phyloP scores from a whole-genome alignment of 371 early-diverging fungal genomes.

The Apophysomyces elegans region DNA sequence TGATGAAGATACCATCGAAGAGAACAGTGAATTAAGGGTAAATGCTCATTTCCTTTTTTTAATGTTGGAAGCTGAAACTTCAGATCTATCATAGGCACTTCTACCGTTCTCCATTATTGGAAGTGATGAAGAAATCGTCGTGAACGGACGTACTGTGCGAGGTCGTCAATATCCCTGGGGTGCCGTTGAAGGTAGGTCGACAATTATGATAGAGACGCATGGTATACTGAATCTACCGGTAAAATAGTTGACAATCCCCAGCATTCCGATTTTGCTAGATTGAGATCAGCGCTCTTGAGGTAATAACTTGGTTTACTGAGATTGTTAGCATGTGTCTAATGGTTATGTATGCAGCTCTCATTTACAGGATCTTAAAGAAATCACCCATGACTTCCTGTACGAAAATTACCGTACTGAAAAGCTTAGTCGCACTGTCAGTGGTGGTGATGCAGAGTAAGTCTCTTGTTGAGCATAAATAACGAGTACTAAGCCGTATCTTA shows the following conservation, averaged over 20 bases:
- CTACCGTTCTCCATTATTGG: conserved; percentile 98
- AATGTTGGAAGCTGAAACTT: background rate
- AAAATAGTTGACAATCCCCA: conserved; percentile 75
- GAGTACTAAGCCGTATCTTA: background rate
- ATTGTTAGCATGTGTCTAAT: background rate
- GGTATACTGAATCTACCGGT: background rate
- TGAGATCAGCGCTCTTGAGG: conserved; percentile 90
- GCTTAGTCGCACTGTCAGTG: conserved; percentile 71
- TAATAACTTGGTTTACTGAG: conserved; percentile 17
- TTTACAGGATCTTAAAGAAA: conserved; percentile 91
- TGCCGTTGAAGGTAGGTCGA: conserved; percentile 79
- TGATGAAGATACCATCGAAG: conserved; percentile 94
- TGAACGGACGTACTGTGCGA: conserved; percentile 79
- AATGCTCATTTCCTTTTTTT: conserved; percentile 12
- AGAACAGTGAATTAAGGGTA: conserved; percentile 89
- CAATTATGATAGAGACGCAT: background rate
- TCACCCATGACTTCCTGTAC: conserved; percentile 84
- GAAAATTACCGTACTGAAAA: conserved; percentile 94
- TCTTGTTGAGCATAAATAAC: background rate
- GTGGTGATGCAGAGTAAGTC: conserved; percentile 49
- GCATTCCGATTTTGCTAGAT: conserved; percentile 97
- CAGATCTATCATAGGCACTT: conserved; percentile 45
- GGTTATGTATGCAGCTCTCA: conserved; percentile 70
- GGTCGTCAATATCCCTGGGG: conserved; percentile 99
- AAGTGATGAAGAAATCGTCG: conserved; percentile 87